Percentiles rank a stretch among this genome's conserved stretches.
phyloP scores from a whole-genome alignment of 2,329 filamentous ascomycete genomes.

The Aspergillus intermedius region DNA sequence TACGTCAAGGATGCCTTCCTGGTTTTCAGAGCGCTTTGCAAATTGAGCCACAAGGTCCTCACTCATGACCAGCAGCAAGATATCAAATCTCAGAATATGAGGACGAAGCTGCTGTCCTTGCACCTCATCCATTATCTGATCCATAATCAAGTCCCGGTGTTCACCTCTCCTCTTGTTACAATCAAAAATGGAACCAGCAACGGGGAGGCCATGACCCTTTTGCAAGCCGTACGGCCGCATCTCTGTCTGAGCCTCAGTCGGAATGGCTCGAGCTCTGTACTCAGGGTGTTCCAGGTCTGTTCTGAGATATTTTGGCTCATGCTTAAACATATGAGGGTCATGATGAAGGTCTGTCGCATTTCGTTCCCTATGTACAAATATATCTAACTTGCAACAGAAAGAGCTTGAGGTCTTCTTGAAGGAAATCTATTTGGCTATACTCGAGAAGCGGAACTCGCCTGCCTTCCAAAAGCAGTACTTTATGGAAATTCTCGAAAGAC shows the following conservation, averaged over 20 bases:
- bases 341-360: conserved; percentile 66
- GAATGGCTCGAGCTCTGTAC: conserved; percentile 89
- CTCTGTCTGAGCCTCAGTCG: conserved; percentile 89
- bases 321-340: conserved; percentile 84
- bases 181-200: conserved; percentile 87
- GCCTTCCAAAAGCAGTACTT: conserved; percentile 89
- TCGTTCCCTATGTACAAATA: not conserved
- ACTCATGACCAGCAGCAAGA: conserved; percentile 89
- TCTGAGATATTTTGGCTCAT: conserved; percentile 98
- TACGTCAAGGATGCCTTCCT: conserved; percentile 96
- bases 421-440: conserved; percentile 87
- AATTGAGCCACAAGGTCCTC: conserved; percentile 86
- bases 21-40: conserved; percentile 95
- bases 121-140: conserved; percentile 93
- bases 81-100: conserved; percentile 89
- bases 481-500: conserved; percentile 72
- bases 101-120: conserved; percentile 89
- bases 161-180: conserved; percentile 83
- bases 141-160: conserved; percentile 87
- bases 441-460: conserved; percentile 81
- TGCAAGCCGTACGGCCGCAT: conserved; percentile 95
- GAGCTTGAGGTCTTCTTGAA: conserved; percentile 97
- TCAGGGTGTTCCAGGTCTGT: conserved; percentile 87
- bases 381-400: conserved; percentile 52
- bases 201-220: conserved; percentile 74